These are phyloP conservation scores for Tremellales sp. DNA, from an alignment of 1,284 basidiomycete genomes.

Conservation along the genomic window DNA sequence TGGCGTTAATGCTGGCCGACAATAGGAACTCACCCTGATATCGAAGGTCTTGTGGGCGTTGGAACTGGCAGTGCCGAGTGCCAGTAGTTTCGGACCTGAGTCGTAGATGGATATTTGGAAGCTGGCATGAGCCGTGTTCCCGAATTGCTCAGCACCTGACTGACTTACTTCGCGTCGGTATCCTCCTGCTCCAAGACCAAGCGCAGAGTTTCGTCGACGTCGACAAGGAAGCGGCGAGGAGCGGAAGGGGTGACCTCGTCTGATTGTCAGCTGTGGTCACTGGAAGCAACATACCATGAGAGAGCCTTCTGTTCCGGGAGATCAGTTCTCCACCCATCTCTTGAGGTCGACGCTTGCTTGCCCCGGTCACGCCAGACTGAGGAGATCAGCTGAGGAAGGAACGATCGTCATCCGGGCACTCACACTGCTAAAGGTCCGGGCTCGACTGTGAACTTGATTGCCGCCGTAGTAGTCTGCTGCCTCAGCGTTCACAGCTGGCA, in stretches of 20 bases:
- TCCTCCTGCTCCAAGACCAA: conserved; percentile 97
- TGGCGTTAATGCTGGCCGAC: conserved; percentile 43
- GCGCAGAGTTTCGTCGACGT: conserved; percentile 98
- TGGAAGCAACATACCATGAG: conserved; percentile 56
- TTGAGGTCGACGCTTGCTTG: conserved; percentile 57
- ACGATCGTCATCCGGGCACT: conserved; percentile 27
- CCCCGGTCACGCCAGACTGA: conserved; percentile 60
- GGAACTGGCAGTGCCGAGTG: conserved; percentile 90
- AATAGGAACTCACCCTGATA: conserved; percentile 65
- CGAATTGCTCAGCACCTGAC: neutral
- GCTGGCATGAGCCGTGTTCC: conserved; percentile 11
- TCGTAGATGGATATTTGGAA: conserved; percentile 90
- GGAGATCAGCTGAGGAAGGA: conserved; percentile 8
- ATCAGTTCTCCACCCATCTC: conserved; percentile 72
- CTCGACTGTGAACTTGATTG: conserved; percentile 67
- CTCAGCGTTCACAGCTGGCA: conserved; percentile 59
- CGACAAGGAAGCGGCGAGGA: conserved; percentile 81
- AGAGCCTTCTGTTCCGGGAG: conserved; percentile 67
- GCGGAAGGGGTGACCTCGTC: conserved; percentile 51
- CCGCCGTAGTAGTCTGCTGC: conserved; percentile 78
- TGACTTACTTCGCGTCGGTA: conserved; percentile 74
- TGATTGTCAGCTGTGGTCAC: conserved; percentile 15
- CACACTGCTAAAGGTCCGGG: conserved; percentile 79
- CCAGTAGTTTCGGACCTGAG: conserved; percentile 93
- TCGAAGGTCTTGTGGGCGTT: conserved; percentile 98